phyloP scores from a whole-genome alignment of 192 early-diverging fungal species.

The Coemansia sp. region DNA sequence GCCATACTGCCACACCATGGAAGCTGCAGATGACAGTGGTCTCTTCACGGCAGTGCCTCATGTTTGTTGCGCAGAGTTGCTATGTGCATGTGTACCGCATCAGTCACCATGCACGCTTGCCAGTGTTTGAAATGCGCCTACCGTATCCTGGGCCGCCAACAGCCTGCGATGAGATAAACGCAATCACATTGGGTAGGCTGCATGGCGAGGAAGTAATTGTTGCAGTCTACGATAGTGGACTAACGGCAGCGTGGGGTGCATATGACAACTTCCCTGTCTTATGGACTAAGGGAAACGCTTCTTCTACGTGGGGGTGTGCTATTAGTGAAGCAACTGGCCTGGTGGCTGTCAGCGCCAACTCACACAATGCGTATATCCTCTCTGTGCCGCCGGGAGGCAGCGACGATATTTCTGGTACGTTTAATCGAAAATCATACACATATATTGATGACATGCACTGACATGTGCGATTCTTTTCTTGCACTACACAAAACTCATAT shows the following conservation, averaged over 20 bases:
- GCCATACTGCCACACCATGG: slow-evolving; percentile 6
- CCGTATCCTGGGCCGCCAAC: slow-evolving; percentile 5
- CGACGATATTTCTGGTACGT: not conserved
- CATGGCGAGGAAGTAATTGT: slow-evolving; percentile 16
- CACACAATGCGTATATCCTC: slow-evolving; percentile 26
- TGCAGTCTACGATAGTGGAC: slow-evolving; percentile 45
- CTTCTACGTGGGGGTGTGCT: slow-evolving; percentile 48
- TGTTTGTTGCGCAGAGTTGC: slow-evolving; percentile 25
- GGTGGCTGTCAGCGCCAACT: slow-evolving; percentile 46
- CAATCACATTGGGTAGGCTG: slow-evolving; percentile 24
- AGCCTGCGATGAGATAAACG: slow-evolving; percentile 17
- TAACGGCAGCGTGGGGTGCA: slow-evolving; percentile 23
- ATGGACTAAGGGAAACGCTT: slow-evolving; percentile 26
- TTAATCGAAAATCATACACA: not conserved
- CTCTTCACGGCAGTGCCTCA: slow-evolving; percentile 18
- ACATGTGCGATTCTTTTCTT: no score
- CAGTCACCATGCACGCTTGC: slow-evolving; percentile 22
- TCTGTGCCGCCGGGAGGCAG: not conserved
- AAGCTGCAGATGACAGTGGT: slow-evolving; percentile 43
- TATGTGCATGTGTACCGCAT: slow-evolving; percentile 24
- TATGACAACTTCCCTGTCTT: slow-evolving; percentile 14
- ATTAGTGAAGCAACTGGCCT: slow-evolving; percentile 7
- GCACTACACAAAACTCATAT: no score
- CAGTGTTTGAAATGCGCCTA: slow-evolving; percentile 11
- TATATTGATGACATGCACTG: no score